phyloP scores from a whole-genome alignment of 441 rosid species.

The Corymbia citriodora region DNA sequence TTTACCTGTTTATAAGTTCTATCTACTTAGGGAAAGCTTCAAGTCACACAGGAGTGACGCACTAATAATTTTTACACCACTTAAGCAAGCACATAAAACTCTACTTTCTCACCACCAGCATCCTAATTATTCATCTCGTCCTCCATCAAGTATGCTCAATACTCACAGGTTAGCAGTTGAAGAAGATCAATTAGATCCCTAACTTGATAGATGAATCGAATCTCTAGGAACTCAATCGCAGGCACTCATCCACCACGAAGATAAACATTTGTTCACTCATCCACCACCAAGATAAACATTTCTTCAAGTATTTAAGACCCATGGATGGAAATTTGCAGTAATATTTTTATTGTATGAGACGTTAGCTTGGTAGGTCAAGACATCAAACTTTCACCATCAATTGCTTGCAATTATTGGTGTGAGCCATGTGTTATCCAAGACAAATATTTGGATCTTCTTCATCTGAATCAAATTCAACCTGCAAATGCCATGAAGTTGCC shows the following conservation, averaged over 20 bases:
- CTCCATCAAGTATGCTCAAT: neutral
- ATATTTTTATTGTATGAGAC: neutral
- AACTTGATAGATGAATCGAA: neutral
- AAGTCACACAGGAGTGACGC: neutral
- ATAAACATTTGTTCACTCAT: neutral
- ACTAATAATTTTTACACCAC: neutral
- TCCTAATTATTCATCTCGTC: neutral
- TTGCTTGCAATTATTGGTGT: neutral
- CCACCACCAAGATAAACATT: neutral
- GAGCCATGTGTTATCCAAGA: conserved; percentile 4
- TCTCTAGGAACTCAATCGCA: neutral
- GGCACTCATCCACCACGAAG: neutral
- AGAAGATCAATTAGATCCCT: neutral
- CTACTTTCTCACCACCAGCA: neutral
- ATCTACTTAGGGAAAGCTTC: neutral
- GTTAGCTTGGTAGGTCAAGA: neutral
- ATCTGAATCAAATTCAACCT: conserved; percentile 60
- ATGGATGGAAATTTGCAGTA: neutral
- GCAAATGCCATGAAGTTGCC: conserved; percentile 2
- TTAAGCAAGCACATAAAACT: neutral
- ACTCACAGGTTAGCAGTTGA: neutral
- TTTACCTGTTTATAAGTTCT: neutral
- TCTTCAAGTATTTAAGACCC: neutral
- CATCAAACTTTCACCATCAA: neutral
- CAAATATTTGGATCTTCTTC: conserved; percentile 48